Percentiles rank a stretch among this genome's conserved stretches.
These are phyloP conservation scores for Glycine latifolia DNA, from an alignment of 306 rosid genomes.

Conservation along the genomic window DNA sequence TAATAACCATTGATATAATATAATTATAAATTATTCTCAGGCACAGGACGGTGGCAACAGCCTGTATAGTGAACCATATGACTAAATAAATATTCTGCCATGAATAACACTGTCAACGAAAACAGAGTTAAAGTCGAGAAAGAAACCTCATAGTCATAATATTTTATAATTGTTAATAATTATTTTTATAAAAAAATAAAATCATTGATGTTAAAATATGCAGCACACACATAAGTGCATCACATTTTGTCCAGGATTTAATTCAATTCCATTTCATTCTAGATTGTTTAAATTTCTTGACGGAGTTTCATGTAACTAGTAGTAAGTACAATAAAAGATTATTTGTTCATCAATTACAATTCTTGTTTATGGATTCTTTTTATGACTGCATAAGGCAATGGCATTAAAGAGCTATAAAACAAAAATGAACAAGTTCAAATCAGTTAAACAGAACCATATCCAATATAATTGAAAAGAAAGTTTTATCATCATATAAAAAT, in stretches of 20 bases:
- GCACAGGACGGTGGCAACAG: conserved; percentile 3
- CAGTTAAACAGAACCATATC: conserved; percentile 17
- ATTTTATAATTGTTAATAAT: conserved; percentile 1
- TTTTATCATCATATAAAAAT: conserved; percentile 7
- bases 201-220: conserved; percentile 15
- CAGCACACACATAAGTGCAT: conserved; percentile 11
- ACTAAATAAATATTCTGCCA: conserved; percentile 27
- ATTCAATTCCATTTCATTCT: conserved; percentile 24
- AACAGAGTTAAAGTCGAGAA: neutral
- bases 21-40: conserved; percentile 23
- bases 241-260: conserved; percentile 10
- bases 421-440: conserved; percentile 24
- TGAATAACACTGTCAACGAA: neutral
- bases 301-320: conserved; percentile 30
- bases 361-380: conserved; percentile 2
- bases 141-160: neutral
- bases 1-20: conserved; percentile 23
- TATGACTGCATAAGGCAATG: neutral
- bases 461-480: conserved; percentile 17
- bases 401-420: conserved; percentile 24
- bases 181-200: neutral
- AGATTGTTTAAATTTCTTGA: conserved; percentile 27
- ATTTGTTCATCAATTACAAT: conserved; percentile 10
- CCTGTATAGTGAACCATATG: conserved; percentile 26
- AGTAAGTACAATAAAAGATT: conserved; percentile 17